phyloP scores from a whole-genome alignment of 225 moss, liverwort and hornwort species.

The Polytrichum commune region DNA sequence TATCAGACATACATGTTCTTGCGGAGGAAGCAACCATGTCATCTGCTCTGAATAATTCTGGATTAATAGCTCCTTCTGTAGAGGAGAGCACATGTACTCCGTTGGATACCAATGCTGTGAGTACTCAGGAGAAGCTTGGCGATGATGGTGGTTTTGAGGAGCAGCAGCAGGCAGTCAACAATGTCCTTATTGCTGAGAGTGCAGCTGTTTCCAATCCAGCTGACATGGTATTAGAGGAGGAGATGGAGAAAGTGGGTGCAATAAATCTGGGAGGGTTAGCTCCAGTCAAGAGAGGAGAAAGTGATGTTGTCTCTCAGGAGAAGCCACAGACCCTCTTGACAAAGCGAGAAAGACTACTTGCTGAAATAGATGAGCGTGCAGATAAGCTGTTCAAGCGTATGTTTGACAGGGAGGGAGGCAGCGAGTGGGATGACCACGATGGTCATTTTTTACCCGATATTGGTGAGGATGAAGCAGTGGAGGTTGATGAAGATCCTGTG shows the following conservation, averaged over 20 bases:
- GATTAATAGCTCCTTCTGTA: neutral
- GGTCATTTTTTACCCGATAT: neutral
- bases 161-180: neutral
- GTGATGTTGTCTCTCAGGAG: neutral
- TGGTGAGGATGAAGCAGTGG: conserved; percentile 4
- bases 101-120: neutral
- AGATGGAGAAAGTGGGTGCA: neutral
- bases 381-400: conserved; percentile 30
- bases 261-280: neutral
- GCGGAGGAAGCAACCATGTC: neutral
- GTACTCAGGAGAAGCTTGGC: neutral
- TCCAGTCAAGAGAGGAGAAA: neutral
- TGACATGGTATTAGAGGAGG: neutral
- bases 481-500: neutral
- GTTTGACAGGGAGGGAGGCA: conserved; percentile 19
- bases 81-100: neutral
- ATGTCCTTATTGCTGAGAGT: neutral
- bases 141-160: neutral
- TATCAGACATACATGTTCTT: neutral
- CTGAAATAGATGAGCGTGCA: conserved; percentile 13
- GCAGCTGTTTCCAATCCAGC: neutral
- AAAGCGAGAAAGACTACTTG: conserved; percentile 8
- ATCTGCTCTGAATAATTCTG: neutral
- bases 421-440: neutral
- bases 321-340: neutral